phyloP scores from a whole-genome alignment of 2,329 filamentous ascomycete genomes.

The Claviceps purpurea region DNA sequence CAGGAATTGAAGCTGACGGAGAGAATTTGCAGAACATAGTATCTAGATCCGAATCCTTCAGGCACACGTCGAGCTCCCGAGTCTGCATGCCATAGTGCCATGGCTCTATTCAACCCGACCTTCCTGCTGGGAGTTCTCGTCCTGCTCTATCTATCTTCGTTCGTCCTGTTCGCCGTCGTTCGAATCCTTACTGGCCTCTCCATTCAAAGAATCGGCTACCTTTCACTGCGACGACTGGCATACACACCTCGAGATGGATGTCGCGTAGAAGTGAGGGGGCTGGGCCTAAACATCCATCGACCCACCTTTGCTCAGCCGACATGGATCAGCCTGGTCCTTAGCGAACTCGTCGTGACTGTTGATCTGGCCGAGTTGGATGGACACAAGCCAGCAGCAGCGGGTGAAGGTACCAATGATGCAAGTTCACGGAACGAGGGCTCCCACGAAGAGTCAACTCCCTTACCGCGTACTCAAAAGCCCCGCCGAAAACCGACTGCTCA shows the following conservation, averaged over 20 bases:
- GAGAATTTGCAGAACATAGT: not conserved
- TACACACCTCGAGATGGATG: slow-evolving; percentile 84
- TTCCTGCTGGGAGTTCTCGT: slow-evolving; percentile 79
- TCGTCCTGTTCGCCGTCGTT: slow-evolving; percentile 83
- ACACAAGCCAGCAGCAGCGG: slow-evolving; percentile 23
- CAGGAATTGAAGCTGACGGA: not conserved
- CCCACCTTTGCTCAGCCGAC: slow-evolving; percentile 96
- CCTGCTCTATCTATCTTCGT: slow-evolving; percentile 78
- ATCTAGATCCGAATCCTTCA: not conserved
- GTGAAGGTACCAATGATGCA: slow-evolving; percentile 16
- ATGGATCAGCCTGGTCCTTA: slow-evolving; percentile 83
- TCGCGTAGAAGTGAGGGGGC: slow-evolving; percentile 74
- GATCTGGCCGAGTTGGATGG: slow-evolving; percentile 56
- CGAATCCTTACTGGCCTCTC: slow-evolving; percentile 89
- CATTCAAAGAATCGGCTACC: slow-evolving; percentile 87
- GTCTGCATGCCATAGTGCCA: slow-evolving; percentile 15
- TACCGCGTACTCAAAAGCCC: slow-evolving; percentile 7
- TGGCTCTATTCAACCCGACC: slow-evolving; percentile 59
- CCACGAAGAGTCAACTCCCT: slow-evolving; percentile 8
- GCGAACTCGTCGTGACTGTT: slow-evolving; percentile 71
- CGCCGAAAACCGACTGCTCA: slow-evolving; percentile 12
- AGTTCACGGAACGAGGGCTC: slow-evolving; percentile 13
- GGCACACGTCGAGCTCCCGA: not conserved
- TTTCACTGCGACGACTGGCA: slow-evolving; percentile 79
- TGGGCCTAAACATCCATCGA: slow-evolving; percentile 78